Evolutionary conservation across 352 stramenopile genomes (phyloP), one percentile per base, ranked within the genome.

Genomic region (Globisporangium uncinulatum): DNA sequence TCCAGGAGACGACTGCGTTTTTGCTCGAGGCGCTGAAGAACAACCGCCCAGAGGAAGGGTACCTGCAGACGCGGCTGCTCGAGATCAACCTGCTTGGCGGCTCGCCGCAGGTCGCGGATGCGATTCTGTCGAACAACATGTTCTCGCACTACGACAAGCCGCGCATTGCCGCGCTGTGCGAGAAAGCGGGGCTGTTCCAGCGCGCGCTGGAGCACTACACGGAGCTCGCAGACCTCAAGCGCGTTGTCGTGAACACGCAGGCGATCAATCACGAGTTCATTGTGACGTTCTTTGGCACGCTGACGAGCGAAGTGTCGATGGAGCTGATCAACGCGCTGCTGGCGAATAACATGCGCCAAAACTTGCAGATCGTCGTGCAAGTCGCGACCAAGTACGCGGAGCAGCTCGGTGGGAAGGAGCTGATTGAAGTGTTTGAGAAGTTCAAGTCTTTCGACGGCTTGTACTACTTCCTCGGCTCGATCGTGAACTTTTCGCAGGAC

Each of bases 71-170:
- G 2, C 98, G 98, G 67, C 71, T 99, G 48, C 74, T 99, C 36
- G 98, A 99, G 71, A 99, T 99, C 80, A 99, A 99, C 82, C 81
- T 99, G 37, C 86, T 99, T n/a, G 97, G 97, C 51, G 97, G 97
- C 36, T 98, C 96, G 32, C 97, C 97, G 24, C 97, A 99, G 73
- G 97, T 99, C 36, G 98, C 97, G 11, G 98, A 99, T 74, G 97
- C 97, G 19, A 99, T 99, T 70, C 83, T 99, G 66, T 99, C 98
- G 66, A 95, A 89, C 79, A 98, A 98, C 71, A 99, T 99, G 81
- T 97, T 99, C 66, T 96, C 92, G 14, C 96, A 99, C 79, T 99
- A 99, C 70, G 98, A 99, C 74, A 84, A 94, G 51, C 74, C 92
- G 42, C 95, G 98, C 66, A 97, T 99, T 56, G 98, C 95, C 61